phyloP scores from a whole-genome alignment of 495 filamentous ascomycete species.

The Lepraria neglecta region DNA sequence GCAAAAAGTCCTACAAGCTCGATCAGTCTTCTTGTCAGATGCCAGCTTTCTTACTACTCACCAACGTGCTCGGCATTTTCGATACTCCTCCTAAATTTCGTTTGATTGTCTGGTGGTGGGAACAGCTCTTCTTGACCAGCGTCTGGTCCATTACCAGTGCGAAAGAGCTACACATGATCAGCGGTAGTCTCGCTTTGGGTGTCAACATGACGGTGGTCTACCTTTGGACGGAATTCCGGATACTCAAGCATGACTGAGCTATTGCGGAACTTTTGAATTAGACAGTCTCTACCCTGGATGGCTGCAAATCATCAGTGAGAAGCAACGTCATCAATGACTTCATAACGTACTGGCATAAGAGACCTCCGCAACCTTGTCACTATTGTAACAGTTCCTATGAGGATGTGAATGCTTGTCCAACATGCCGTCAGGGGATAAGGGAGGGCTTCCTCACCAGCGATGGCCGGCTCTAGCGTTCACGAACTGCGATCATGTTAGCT shows the following conservation, averaged over 20 bases:
- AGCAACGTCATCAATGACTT: conserved; percentile 20
- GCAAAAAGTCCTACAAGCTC: conserved; percentile 57
- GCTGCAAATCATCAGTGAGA: conserved; percentile 44
- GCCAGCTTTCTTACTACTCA: conserved; percentile 36
- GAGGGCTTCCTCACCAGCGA: conserved; percentile 50
- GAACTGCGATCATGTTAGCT: conserved; percentile 50
- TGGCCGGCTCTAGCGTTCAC: conserved; percentile 62
- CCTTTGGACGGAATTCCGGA: conserved; percentile 76
- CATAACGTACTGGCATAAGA: conserved; percentile 79
- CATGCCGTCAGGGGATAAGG: not conserved
- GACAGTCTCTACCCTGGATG: conserved; percentile 83
- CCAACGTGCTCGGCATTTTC: conserved; percentile 83
- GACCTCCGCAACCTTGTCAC: conserved; percentile 79
- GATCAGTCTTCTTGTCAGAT: conserved; percentile 9
- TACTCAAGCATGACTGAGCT: conserved; percentile 89
- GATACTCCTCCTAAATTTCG: conserved; percentile 76
- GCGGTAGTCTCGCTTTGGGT: not conserved
- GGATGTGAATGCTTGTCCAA: conserved; percentile 17
- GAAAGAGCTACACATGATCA: conserved; percentile 39
- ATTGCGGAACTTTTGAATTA: conserved; percentile 93
- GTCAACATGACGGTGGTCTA: conserved; percentile 33
- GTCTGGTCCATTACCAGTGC: conserved; percentile 40
- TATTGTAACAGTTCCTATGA: conserved; percentile 69
- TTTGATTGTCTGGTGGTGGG: conserved; percentile 70
- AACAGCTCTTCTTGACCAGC: conserved; percentile 61